Base-by-base conservation (phyloP, 805 yeast genomes). In the Maudiozyma serrabonitensis region DNA sequence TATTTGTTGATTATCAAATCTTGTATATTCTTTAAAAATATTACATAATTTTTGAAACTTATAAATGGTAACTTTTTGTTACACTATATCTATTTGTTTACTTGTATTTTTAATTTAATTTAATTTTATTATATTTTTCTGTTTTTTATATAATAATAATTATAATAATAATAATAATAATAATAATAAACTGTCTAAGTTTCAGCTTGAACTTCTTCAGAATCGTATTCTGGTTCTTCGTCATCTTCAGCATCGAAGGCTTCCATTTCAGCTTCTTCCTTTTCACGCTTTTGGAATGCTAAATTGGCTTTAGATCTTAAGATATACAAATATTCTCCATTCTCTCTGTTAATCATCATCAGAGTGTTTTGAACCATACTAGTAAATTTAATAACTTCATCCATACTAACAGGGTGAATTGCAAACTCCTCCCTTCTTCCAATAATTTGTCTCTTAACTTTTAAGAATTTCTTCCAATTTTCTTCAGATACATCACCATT, bases 381-480 rank as follows among this genome's bases (percentile, higher is more conserved):
- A 54, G 78, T 54, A 54, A 67, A 57, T 5, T 60, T 52, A 28
- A 67, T 61, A 2, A 50, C 38, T 2, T 25, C 41, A 1, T 41
- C 39, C 21, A 50, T 35, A 9, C 44, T 26, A 5, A 45, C 39
- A 18, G 45, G 31, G 42, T 65, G 61, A 12, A 58, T 54, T 15
- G 73, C 72, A 40, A 84, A 62, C 15, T 63, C 57, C 52, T 84
- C 87, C 52, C 90, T 73, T 38, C 76, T 73, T 4, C 69, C 67
- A 54, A 80, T 75, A 8, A 84, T 68, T 26, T 69, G 67, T 47
- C 75, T 78, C 61, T 84, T 84, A 40, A 80, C 68, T 34, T 67
- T 68, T 52, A 81, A 77, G 59, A 78, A 83, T 49, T 73, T 70
- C 57, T 76, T 81, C 90, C 86, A 82, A 53, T 76, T 78, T 31